Percentiles rank a stretch among this genome's conserved stretches.
Evolutionary conservation across 2,329 filamentous ascomycete species (phyloP).

Genomic region (Grosmannia huntii): DNA sequence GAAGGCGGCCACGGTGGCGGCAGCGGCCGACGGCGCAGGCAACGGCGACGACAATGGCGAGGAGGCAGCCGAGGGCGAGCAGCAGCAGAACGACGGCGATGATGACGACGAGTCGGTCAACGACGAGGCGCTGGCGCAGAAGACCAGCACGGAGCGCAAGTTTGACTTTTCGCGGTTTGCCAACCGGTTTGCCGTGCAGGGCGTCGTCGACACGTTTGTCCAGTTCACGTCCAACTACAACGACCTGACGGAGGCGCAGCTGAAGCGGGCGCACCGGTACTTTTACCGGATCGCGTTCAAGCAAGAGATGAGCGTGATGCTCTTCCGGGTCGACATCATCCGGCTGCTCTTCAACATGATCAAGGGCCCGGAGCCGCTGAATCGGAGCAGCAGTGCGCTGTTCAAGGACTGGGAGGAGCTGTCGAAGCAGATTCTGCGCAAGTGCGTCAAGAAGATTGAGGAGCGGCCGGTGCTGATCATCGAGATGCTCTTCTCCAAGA

Average conservation of each 20-base stretch:
- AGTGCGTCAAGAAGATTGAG: slow-evolving; percentile 71
- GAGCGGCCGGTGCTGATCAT: slow-evolving; percentile 75
- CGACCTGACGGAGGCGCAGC: slow-evolving; percentile 65
- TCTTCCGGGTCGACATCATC: slow-evolving; percentile 86
- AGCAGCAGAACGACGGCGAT: slow-evolving; percentile 38
- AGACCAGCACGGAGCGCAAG: slow-evolving; percentile 67
- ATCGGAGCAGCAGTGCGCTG: slow-evolving; percentile 50
- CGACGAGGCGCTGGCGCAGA: slow-evolving; percentile 58
- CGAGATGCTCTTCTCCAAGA: slow-evolving; percentile 92
- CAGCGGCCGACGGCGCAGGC: slow-evolving; percentile 11
- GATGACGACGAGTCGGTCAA: slow-evolving; percentile 56
- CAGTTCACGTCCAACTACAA: slow-evolving; percentile 66
- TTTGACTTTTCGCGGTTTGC: slow-evolving; percentile 87
- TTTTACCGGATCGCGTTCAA: slow-evolving; percentile 94
- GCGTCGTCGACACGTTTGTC: slow-evolving; percentile 80
- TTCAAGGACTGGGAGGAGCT: slow-evolving; percentile 90
- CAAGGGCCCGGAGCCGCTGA: slow-evolving; percentile 69
- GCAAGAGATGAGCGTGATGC: slow-evolving; percentile 75
- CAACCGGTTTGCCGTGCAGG: slow-evolving; percentile 68
- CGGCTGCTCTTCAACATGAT: slow-evolving; percentile 82
- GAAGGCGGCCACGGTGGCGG: slow-evolving; percentile 39
- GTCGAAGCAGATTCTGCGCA: slow-evolving; percentile 68
- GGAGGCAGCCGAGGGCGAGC: slow-evolving; percentile 46
- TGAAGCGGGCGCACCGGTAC: slow-evolving; percentile 87
- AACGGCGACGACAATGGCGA: slow-evolving; percentile 20